Evolutionary conservation across 2,329 filamentous ascomycete species (phyloP).

Genomic region (Aureobasidium subglaciale): DNA sequence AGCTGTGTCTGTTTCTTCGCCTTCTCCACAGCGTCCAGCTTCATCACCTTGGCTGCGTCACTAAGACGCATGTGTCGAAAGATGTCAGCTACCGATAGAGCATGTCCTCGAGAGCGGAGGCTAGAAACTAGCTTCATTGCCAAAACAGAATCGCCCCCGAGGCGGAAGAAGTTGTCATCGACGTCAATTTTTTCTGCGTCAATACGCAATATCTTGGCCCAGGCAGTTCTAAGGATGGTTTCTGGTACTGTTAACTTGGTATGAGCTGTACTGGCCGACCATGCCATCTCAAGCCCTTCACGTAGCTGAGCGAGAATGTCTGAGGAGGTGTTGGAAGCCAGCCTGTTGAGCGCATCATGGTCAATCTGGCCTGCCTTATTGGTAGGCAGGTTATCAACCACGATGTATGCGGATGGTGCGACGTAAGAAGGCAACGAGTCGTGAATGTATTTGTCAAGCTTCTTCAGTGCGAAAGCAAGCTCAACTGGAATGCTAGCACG

Average conservation of each 20-base stretch:
- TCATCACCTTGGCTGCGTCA: constrained; percentile 48
- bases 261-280: constrained; percentile 27
- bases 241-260: constrained; percentile 31
- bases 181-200: constrained; percentile 43
- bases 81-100: constrained; percentile 49
- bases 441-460: constrained; percentile 36
- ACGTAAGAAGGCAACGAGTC: constrained; percentile 42
- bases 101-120: constrained; percentile 42
- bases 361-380: constrained; percentile 22
- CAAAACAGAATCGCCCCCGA: constrained; percentile 54
- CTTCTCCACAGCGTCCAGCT: constrained; percentile 28
- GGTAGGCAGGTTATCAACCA: constrained; percentile 33
- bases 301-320: constrained; percentile 19
- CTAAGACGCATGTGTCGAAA: constrained; percentile 41
- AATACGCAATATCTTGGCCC: constrained; percentile 42
- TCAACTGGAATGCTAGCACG: constrained; percentile 22
- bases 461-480: constrained; percentile 33
- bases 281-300: constrained; percentile 26
- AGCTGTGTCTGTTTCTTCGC: constrained; percentile 20
- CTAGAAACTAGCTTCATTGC: constrained; percentile 56
- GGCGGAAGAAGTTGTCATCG: constrained; percentile 54
- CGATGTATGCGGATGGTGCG: constrained; percentile 39
- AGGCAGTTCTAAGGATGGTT: constrained; percentile 39
- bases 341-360: constrained; percentile 28
- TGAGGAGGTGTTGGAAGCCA: constrained; percentile 25